Conservation (phyloP, 1,284 basidiomycete genomes). For the Earliella scabrosa region DNA sequence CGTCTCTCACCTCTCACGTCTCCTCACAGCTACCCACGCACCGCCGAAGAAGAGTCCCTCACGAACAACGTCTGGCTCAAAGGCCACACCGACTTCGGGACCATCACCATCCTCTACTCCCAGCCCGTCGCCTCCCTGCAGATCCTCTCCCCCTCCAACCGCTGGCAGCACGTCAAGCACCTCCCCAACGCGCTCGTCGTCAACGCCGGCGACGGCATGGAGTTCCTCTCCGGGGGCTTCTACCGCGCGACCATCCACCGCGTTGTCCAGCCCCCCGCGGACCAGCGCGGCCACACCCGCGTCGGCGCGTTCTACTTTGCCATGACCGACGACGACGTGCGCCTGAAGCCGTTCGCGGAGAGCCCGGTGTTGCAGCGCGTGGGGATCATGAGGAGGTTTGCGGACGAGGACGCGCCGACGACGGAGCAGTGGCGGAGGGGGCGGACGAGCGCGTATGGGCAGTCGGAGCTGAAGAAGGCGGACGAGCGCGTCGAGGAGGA, state of each 20-base stretch:
- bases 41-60: slow-evolving; percentile 56
- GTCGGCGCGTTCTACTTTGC: slow-evolving; percentile 59
- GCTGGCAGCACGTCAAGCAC: slow-evolving; percentile 53
- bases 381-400: slow-evolving; percentile 36
- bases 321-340: slow-evolving; percentile 31
- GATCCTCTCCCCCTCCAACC: slow-evolving; percentile 34
- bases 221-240: slow-evolving; percentile 58
- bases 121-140: slow-evolving; percentile 65
- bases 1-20: background rate
- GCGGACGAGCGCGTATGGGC: slow-evolving; percentile 40
- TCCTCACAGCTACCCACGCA: slow-evolving; percentile 43
- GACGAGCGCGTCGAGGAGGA: slow-evolving; percentile 48
- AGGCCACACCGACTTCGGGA: slow-evolving; percentile 70
- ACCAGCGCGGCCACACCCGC: slow-evolving; percentile 51
- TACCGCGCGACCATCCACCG: slow-evolving; percentile 42
- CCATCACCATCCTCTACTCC: slow-evolving; percentile 61
- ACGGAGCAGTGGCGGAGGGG: slow-evolving; percentile 43
- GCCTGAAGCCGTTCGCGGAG: slow-evolving; percentile 41
- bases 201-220: slow-evolving; percentile 62
- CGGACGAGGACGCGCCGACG: slow-evolving; percentile 38
- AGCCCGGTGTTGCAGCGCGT: slow-evolving; percentile 44
- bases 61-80: slow-evolving; percentile 45
- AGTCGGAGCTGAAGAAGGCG: slow-evolving; percentile 32
- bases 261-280: slow-evolving; percentile 49
- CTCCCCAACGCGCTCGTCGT: slow-evolving; percentile 35